Evolutionary conservation across 2,329 filamentous ascomycete genomes (phyloP).

Genomic region (Colletotrichum sp.): DNA sequence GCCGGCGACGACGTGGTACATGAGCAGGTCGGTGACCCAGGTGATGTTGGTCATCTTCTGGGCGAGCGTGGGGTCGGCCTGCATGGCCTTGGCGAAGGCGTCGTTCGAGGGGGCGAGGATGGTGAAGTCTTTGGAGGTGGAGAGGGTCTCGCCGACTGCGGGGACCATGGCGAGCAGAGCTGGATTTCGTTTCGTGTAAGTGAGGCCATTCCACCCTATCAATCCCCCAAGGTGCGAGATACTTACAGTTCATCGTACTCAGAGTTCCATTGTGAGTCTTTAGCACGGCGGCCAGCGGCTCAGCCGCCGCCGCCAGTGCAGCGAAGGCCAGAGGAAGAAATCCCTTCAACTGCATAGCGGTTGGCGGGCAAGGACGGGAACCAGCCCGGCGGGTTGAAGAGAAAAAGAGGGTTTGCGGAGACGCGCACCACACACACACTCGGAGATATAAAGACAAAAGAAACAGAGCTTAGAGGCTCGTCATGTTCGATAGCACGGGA

Average conservation of each 20-base stretch:
- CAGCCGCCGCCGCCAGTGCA: conserved; percentile 23
- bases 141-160: conserved; percentile 29
- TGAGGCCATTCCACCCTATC: background rate
- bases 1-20: conserved; percentile 65
- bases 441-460: background rate
- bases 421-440: background rate
- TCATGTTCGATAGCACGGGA: background rate
- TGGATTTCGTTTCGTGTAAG: background rate
- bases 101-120: conserved; percentile 63
- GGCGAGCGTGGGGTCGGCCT: conserved; percentile 33
- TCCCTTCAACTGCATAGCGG: conserved; percentile 24
- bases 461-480: background rate
- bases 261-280: conserved; percentile 24
- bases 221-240: background rate
- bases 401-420: background rate
- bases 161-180: conserved; percentile 22
- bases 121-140: conserved; percentile 33
- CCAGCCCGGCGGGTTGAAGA: background rate
- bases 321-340: conserved; percentile 24
- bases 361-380: background rate
- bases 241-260: conserved; percentile 27
- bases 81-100: conserved; percentile 48
- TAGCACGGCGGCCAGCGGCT: conserved; percentile 24
- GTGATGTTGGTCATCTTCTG: conserved; percentile 38
- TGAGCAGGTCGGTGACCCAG: conserved; percentile 52